These are phyloP conservation scores for Rhodamnia rubescens DNA, from an alignment of 345 rosid species.

Conservation along the genomic window DNA sequence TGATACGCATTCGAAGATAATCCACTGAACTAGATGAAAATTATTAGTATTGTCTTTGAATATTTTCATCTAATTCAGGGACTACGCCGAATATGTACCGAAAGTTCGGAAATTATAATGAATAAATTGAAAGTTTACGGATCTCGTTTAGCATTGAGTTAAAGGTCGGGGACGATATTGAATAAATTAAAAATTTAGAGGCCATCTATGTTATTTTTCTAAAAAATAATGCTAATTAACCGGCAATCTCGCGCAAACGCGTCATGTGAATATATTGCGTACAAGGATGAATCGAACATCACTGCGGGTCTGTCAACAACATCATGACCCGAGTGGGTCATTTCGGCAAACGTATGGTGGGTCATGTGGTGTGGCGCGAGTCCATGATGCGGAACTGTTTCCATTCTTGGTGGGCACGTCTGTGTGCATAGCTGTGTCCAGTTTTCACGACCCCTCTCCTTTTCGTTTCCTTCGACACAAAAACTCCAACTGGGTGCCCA, in stretches of 20 bases:
- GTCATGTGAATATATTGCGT: not conserved
- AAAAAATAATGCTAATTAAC: not conserved
- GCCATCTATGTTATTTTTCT: too few species aligned
- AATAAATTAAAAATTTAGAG: too few species aligned
- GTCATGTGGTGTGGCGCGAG: not conserved
- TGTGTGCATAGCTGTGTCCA: not conserved
- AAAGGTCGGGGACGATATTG: too few species aligned
- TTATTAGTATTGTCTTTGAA: too few species aligned
- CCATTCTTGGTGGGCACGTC: not conserved
- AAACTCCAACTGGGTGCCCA: not conserved
- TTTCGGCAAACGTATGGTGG: not conserved
- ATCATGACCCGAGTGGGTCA: not conserved
- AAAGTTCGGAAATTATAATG: fast-evolving
- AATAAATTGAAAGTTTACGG: too few species aligned
- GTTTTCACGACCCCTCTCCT: not conserved
- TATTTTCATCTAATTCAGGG: too few species aligned
- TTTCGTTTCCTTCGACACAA: not conserved
- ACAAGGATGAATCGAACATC: not conserved
- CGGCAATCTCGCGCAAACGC: not conserved
- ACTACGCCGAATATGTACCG: too few species aligned
- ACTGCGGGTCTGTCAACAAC: not conserved
- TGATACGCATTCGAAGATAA: too few species aligned
- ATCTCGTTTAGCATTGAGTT: too few species aligned
- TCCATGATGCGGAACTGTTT: not conserved
- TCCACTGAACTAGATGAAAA: too few species aligned